Base-by-base conservation (phyloP, 2,329 filamentous ascomycete genomes). In the Pyrenochaeta sp. region DNA sequence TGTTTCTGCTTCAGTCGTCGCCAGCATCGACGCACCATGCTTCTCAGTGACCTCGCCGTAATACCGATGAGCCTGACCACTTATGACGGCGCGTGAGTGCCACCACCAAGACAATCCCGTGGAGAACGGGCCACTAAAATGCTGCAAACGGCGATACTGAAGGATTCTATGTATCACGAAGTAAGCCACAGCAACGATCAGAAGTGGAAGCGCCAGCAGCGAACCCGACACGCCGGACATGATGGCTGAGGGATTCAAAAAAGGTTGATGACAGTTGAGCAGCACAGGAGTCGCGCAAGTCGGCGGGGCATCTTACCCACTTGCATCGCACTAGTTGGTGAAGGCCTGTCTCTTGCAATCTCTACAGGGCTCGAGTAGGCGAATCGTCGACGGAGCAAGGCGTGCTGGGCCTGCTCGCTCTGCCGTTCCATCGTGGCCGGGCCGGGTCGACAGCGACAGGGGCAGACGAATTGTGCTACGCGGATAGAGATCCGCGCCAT, bases 31-130 rank as follows among this genome's bases (percentile, higher is more conserved):
- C 58, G 41, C 51, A 66, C 66, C 66, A 31, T 66, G 68, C 52
- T 60, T 60, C 19, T 66, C 60, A 5, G 57, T 67, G 7, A 56
- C 60, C 9, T 68, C 45, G 10, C 59, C 61, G 37, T 69, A 69
- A 34, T 50, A 55, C 20, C 41, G 31, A 35, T 68, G 55, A 3
- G 61, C 42, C 26, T 52, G 47, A 1, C 62, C 58, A 18, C 61
- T 58, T 20, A 67, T 27, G 13, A 67, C 60, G 7, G 63, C 67
- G 24, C 44, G 58, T 3, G 65, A 65, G 38, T 67, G 60, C 65
- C 62, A 67, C 35, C 57, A 50, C 59, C 62, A 63, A 11, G 62
- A 67, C 24, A 66, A 50, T 4, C 65, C 63, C 18, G 63, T 59
- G 5, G 56, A 60, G 7, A 42, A 20, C 10, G 67, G 67, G n/a